These are phyloP conservation scores for Reticulascus tulasneorum DNA, from an alignment of 2,329 filamentous ascomycete species.

Conservation along the genomic window DNA sequence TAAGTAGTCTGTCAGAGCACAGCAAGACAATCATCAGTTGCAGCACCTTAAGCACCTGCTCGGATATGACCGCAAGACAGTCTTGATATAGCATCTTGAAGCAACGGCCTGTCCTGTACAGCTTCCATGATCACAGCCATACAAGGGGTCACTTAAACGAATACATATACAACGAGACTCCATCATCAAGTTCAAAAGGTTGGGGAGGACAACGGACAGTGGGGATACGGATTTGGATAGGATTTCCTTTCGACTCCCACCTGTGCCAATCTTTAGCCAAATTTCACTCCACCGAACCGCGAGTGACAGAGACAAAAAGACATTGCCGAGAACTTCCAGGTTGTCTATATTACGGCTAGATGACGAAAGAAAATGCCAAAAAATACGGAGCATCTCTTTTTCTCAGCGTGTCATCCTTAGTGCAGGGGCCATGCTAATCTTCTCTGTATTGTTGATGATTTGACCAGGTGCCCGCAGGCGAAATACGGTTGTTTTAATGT, in stretches of 20 bases:
- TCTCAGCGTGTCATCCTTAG: conserved; percentile 94
- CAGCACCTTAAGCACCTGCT: too few species aligned
- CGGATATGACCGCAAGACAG: too few species aligned
- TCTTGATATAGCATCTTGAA: too few species aligned
- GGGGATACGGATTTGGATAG: background rate
- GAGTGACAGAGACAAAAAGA: background rate
- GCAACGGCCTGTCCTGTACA: too few species aligned
- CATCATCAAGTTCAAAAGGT: too few species aligned
- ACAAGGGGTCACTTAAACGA: too few species aligned
- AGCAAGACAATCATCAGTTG: too few species aligned
- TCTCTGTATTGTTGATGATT: conserved; percentile 22
- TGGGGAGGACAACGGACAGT: too few species aligned
- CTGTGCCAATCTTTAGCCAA: background rate
- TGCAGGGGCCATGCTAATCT: conserved; percentile 72
- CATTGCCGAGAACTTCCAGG: too few species aligned
- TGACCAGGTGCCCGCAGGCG: conserved; percentile 24
- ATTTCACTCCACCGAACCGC: background rate
- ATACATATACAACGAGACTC: too few species aligned
- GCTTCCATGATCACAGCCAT: too few species aligned
- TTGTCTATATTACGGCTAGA: background rate
- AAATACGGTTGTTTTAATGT: background rate
- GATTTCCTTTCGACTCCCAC: background rate
- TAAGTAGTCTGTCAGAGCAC: too few species aligned
- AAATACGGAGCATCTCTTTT: conserved; percentile 64
- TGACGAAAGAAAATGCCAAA: conserved; percentile 28